Conservation (phyloP, 78 protist species). For the Chrysochromulina parva region DNA sequence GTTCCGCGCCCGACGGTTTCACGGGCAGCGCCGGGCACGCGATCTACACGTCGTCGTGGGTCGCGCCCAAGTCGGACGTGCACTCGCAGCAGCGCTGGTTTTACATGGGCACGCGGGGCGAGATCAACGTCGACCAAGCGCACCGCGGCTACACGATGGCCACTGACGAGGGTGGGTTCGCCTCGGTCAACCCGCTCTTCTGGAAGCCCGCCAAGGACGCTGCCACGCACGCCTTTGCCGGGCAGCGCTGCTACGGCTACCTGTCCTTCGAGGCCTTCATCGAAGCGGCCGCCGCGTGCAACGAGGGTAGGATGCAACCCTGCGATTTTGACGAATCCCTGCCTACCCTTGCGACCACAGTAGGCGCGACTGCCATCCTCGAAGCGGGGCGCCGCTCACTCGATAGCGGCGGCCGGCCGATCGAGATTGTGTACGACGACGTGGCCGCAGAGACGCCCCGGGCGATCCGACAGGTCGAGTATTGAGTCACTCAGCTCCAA, state of each 20-base stretch:
- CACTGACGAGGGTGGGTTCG: conserved; percentile 26
- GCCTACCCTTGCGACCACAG: conserved; percentile 34
- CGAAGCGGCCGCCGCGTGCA: conserved; percentile 11
- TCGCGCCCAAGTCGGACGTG: conserved; percentile 46
- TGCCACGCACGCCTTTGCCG: conserved; percentile 36
- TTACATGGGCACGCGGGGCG: conserved; percentile 41
- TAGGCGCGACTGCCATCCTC: conserved; percentile 34
- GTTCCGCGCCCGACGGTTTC: neutral
- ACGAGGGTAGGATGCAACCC: neutral
- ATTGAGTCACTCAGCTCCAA: too few relatives aligned
- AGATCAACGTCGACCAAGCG: conserved; percentile 55
- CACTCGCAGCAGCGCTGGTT: conserved; percentile 62
- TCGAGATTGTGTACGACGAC: neutral
- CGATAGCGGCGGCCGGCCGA: neutral
- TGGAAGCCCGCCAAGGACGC: conserved; percentile 40
- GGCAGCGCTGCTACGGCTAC: conserved; percentile 66
- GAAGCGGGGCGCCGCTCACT: conserved; percentile 53
- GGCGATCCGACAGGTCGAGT: too few relatives aligned
- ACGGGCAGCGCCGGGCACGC: conserved; percentile 41
- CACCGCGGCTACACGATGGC: conserved; percentile 52
- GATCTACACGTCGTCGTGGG: conserved; percentile 56
- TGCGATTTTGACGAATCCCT: neutral
- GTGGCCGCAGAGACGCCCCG: neutral
- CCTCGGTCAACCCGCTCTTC: conserved; percentile 53
- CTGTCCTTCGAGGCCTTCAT: conserved; percentile 41